Base-by-base conservation (phyloP, 176 grass and related monocot species). In the Thalia dealbata region DNA sequence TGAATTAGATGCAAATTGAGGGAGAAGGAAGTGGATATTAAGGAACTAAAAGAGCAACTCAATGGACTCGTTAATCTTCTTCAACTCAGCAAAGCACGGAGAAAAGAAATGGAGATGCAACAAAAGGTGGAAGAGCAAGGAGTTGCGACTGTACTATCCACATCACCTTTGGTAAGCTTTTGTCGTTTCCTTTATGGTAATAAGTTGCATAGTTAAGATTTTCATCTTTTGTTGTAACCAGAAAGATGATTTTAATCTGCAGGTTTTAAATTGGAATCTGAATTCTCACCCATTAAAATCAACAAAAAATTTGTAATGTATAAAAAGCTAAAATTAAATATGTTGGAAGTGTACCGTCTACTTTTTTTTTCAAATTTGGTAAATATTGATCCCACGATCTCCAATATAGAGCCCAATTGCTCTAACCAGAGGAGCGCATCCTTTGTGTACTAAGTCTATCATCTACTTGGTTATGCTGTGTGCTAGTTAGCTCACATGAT, bases 41-140 rank as follows among this genome's bases (percentile, higher is more conserved):
- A 95, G 74, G 90, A 95, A 83, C 80, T 95, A 76, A 92, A 99
- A 78, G 95, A 99, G 73, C 95, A 99, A 81, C 67, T 91, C 78
- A 99, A 85, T 41, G 95, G 91, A 62, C 85, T 99, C 76, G 79
- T 91, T 22, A 79, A 87, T 52, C 92, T 99, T 84, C 79, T 99
- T 73, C 83, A 81, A 73, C 88, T 86, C 63, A 91, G 90, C 22
- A 90, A 99, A 87, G 84, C 87, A 55, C 71, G 81, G 22, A 91
- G 90, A 82, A 91, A 79, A 63, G 95, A 99, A 74, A 76, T 87
- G 60, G 95, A 99, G 62, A 99, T 91, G 71, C 83, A 99, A 44
- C 75, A 76, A 70, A 95, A 93, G 69, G 74, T 90, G 76, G 86
- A 67, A 78, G 95, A 95, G 64, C 87, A 93, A 78, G 77, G 70